These are phyloP conservation scores for Blastobotrys niveus DNA, from an alignment of 1,139 yeast genomes.

Conservation along the genomic window DNA sequence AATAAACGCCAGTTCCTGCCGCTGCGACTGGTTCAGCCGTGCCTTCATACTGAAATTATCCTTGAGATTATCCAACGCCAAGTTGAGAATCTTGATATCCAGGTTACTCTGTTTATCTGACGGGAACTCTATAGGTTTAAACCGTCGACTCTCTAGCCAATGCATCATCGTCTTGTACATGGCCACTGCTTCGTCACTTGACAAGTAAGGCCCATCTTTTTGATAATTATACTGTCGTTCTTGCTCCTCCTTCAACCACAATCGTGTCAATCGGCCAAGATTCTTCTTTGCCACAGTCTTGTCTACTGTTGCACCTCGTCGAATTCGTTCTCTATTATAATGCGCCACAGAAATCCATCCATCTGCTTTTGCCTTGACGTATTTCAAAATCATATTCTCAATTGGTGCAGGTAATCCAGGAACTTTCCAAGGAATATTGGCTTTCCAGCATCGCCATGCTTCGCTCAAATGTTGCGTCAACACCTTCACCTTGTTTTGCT, in stretches of 20 bases:
- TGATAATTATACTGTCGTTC: slow-evolving; percentile 77
- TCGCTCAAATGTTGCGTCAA: slow-evolving; percentile 91
- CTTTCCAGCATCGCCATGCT: slow-evolving; percentile 99
- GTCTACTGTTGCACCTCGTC: slow-evolving; percentile 85
- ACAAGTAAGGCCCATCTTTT: slow-evolving; percentile 79
- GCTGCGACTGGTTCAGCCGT: slow-evolving; percentile 74
- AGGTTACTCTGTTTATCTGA: slow-evolving; percentile 61
- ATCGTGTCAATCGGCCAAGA: slow-evolving; percentile 80
- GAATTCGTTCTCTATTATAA: slow-evolving; percentile 81
- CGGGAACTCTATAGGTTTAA: slow-evolving; percentile 89
- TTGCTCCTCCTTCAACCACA: slow-evolving; percentile 92
- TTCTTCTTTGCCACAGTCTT: slow-evolving; percentile 92
- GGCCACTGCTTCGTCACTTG: slow-evolving; percentile 84
- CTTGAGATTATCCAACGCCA: slow-evolving; percentile 84
- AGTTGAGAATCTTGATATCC: slow-evolving; percentile 80
- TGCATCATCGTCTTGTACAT: slow-evolving; percentile 82
- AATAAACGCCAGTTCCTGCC: slow-evolving; percentile 88
- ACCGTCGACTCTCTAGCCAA: slow-evolving; percentile 85
- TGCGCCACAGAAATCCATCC: slow-evolving; percentile 96
- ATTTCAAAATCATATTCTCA: slow-evolving; percentile 77
- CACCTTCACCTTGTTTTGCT: slow-evolving; percentile 79
- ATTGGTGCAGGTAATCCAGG: slow-evolving; percentile 94
- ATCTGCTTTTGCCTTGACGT: slow-evolving; percentile 91
- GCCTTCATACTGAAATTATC: slow-evolving; percentile 81
- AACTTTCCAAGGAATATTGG: slow-evolving; percentile 96